phyloP scores from a whole-genome alignment of 306 rosid species.

The Ammopiptanthus mongolicus region DNA sequence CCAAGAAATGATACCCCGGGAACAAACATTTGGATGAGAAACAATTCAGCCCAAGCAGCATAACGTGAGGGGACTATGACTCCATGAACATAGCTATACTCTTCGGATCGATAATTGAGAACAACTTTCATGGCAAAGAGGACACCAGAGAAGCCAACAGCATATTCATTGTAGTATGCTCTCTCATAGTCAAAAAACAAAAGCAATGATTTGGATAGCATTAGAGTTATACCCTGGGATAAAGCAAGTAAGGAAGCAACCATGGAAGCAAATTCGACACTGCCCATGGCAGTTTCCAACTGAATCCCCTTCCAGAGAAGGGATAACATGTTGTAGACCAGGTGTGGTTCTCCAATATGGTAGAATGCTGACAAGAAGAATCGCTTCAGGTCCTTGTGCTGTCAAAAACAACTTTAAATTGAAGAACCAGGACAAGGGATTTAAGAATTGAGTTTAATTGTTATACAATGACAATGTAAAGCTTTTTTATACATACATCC shows the following conservation, averaged over 20 bases:
- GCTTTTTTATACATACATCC: too few species aligned
- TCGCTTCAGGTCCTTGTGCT: conserved; percentile 67
- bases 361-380: conserved; percentile 77
- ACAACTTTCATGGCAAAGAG: conserved; percentile 92
- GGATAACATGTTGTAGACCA: conserved; percentile 84
- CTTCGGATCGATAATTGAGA: conserved; percentile 46
- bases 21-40: conserved; percentile 63
- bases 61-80: conserved; percentile 56
- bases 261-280: conserved; percentile 61
- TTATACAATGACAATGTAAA: too few species aligned
- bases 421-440: not conserved
- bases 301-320: conserved; percentile 91
- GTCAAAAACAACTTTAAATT: not conserved
- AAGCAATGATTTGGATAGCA: conserved; percentile 63
- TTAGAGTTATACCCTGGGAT: conserved; percentile 72
- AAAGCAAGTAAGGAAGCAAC: conserved; percentile 55
- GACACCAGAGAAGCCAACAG: conserved; percentile 90
- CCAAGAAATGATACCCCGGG: conserved; percentile 87
- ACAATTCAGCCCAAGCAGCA: conserved; percentile 85
- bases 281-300: conserved; percentile 68
- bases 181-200: conserved; percentile 54
- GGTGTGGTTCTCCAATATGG: conserved; percentile 75
- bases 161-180: conserved; percentile 57
- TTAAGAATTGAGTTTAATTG: too few species aligned
- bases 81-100: conserved; percentile 51